Base-by-base conservation (phyloP, 345 rosid genomes). In the Salix viminalis region DNA sequence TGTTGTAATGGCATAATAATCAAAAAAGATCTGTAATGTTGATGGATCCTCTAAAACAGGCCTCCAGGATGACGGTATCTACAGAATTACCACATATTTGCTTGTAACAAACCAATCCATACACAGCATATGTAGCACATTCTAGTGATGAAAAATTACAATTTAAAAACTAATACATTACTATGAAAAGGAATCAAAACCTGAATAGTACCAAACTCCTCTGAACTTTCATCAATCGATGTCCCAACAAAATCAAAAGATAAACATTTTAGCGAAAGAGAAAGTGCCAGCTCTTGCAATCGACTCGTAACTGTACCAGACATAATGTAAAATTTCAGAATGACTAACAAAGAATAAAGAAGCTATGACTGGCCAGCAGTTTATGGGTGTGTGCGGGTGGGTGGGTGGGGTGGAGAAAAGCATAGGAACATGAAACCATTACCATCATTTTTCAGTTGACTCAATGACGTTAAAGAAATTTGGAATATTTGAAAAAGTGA, bases 141-240 rank as follows among this genome's bases (percentile, higher is more conserved):
- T 69, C 64, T 68, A 62, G 37, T 15, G 39, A n/a, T 14, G 48
- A 24, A 75, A 24, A 46, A 65, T 69, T 18, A 54, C 26, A 73
- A 54, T 23, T 2, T 36, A 69, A 69, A 19, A 52, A 44, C 28
- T 18, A 56, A 74, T 39, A 34, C 15, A 56, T n/a, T 39, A 66
- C 14, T 28, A 34, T 30, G 32, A 72, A 34, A 23, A 48, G 19
- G 28, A 58, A 72, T 48, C 16, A 67, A 30, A 84, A 94, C 99
- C 99, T 94, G 99, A 82, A 96, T 94, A 39, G 98, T 94, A 79
- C 98, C 99, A 88, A 94, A 96, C 86, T 96, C 99, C 81, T 94
- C 98, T 42, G 99, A 92, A 80, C 97, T 92, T 89, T 96, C 99
- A 83, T 96, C 99, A 80, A 92, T 87, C 54, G 97, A 89, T 70